phyloP scores from a whole-genome alignment of 305 asterid species.

The Withania somnifera region DNA sequence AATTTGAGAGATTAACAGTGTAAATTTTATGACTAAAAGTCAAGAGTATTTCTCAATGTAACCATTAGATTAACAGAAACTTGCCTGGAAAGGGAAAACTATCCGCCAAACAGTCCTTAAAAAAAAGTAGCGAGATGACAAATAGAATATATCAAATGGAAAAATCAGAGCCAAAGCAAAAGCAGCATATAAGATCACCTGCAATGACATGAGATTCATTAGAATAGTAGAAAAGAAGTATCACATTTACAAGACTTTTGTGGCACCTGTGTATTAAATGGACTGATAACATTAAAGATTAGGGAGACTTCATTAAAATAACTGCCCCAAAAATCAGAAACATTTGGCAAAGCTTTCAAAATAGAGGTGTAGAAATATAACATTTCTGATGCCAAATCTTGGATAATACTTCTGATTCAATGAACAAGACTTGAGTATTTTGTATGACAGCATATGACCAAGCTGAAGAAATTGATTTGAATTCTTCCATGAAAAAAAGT shows the following conservation, averaged over 20 bases:
- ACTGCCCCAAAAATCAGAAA: not conserved
- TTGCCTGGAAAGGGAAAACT: constrained; percentile 82
- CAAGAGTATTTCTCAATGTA: not conserved
- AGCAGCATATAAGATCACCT: constrained; percentile 89
- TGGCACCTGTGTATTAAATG: not conserved
- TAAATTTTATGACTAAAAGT: not conserved
- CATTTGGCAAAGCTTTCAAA: not conserved
- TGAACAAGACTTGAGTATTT: not conserved
- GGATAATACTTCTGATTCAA: not conserved
- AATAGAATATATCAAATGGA: constrained; percentile 87
- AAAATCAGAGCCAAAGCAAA: constrained; percentile 72
- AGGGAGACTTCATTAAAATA: not conserved
- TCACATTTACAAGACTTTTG: not conserved
- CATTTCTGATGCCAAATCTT: not conserved
- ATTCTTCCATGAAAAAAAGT: not conserved
- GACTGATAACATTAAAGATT: not conserved
- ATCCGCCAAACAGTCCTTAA: constrained; percentile 88
- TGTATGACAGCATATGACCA: not conserved
- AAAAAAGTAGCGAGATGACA: constrained; percentile 85
- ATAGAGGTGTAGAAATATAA: not conserved
- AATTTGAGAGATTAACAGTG: not conserved
- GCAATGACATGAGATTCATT: constrained; percentile 21
- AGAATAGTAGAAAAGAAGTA: not conserved
- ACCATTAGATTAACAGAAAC: constrained; percentile 18
- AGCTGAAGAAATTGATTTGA: constrained; percentile 2